Conservation (phyloP, 805 yeast genomes). For the Sugiyamaella lignohabitans region DNA sequence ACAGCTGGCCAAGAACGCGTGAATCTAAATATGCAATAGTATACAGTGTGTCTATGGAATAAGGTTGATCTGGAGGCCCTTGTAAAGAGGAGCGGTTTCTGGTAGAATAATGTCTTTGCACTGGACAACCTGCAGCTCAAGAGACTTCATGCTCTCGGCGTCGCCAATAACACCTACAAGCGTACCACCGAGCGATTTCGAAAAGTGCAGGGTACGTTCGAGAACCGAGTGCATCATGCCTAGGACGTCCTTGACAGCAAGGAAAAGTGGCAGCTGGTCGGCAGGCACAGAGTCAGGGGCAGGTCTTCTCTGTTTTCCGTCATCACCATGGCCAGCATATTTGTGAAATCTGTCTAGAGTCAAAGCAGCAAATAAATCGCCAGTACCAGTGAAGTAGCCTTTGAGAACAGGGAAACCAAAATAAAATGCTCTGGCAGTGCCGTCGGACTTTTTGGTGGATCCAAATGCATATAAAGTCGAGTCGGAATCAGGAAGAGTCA, state of each 20-base stretch:
- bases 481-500: conserved; percentile 30
- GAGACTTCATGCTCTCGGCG: conserved; percentile 51
- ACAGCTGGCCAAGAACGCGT: no score
- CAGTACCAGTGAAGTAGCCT: conserved; percentile 91
- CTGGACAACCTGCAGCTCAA: conserved; percentile 65
- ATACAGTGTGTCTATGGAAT: no score
- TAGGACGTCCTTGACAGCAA: conserved; percentile 35
- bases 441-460: conserved; percentile 25
- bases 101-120: conserved; percentile 37
- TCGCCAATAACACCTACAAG: conserved; percentile 36
- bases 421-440: conserved; percentile 24
- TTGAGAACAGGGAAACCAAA: conserved; percentile 57
- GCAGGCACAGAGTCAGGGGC: neutral
- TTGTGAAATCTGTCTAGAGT: conserved; percentile 49
- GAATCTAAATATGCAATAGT: no score
- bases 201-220: conserved; percentile 22
- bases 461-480: conserved; percentile 38
- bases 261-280: conserved; percentile 23
- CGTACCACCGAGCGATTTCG: conserved; percentile 11
- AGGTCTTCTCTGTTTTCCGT: neutral
- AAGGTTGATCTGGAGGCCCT: neutral
- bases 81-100: neutral
- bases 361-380: conserved; percentile 82
- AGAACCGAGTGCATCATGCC: conserved; percentile 45
- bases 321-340: neutral